Evolutionary conservation across 1,284 basidiomycete genomes (phyloP), one percentile per base, ranked within the genome.

Genomic region (Ceratobasidium sp.): DNA sequence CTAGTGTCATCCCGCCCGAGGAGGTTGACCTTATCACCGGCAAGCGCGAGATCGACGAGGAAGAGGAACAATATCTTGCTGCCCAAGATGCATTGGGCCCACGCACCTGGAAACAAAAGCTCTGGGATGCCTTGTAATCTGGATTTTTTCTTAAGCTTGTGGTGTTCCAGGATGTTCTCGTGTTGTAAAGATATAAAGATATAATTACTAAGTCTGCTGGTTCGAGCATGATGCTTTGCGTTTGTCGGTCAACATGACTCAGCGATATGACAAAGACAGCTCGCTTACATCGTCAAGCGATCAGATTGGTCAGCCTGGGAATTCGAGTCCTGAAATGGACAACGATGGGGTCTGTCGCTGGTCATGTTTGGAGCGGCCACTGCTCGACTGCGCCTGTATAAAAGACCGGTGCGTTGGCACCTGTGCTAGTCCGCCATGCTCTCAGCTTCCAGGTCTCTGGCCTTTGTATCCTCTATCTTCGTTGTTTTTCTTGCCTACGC

Each of bases 1-100:
- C 91, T 0, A 86, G 82, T 71, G 82, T 87, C 27, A 89, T 93
- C 81, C 85, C 86, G 0, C 81, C 86, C 3, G 83, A 85, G 33
- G 86, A 90, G 78, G 90, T 94, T 78, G 93, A 94, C 81, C 86
- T 94, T 46, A 82, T 89, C 52, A 89, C 89, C 18, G 93, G 91
- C 38, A 86, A 90, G 54, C 86, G 88, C 64, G 89, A 89, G 81
- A 92, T 93, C 78, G 88, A 92, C 80, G 91, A 92, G 78, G 89
- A 91, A 80, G 90, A 93, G 81, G 87, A 87, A 80, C 83, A 83
- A 74, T 89, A 86, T 80, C 79, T 87, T 70, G 83, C 82, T 52
- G 83, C 85, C 74, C 84, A 89, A 81, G 86, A 84, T 41, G 78
- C 74, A 35, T 59, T 55, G 33, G 80, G 79, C 23, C 80, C 80